phyloP scores from a whole-genome alignment of 2,329 filamentous ascomycete species.

The Talaromyces marneffei region DNA sequence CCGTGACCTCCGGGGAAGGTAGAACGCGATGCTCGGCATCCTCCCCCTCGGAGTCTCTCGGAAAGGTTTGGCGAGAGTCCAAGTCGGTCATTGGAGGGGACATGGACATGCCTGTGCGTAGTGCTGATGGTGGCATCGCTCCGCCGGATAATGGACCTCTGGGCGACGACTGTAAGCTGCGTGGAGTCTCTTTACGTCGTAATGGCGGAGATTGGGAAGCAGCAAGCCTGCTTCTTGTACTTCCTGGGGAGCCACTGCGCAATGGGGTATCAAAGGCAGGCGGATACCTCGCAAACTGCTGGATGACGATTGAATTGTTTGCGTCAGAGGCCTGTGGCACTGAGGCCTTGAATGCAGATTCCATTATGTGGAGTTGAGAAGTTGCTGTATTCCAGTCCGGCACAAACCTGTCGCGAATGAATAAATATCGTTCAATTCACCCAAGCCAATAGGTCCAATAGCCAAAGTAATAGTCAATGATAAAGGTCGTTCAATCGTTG shows the following conservation, averaged over 20 bases:
- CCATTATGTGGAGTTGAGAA: slow-evolving; percentile 21
- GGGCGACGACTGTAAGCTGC: slow-evolving; percentile 36
- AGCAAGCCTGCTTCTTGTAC: slow-evolving; percentile 28
- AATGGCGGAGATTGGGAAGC: slow-evolving; percentile 32
- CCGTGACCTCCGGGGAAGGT: slow-evolving; percentile 63
- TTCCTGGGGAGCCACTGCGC: slow-evolving; percentile 34
- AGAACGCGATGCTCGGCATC: slow-evolving; percentile 47
- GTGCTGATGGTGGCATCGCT: slow-evolving; percentile 21
- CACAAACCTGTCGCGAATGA: background rate
- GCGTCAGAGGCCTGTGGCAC: slow-evolving; percentile 27
- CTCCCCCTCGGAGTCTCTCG: slow-evolving; percentile 23
- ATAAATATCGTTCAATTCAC: background rate
- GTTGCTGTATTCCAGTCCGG: background rate
- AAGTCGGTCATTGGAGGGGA: slow-evolving; percentile 35
- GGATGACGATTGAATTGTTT: slow-evolving; percentile 28
- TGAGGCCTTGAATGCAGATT: slow-evolving; percentile 25
- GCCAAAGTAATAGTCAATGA: background rate
- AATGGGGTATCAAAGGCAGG: slow-evolving; percentile 30
- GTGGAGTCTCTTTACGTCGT: slow-evolving; percentile 33
- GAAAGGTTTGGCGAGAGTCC: slow-evolving; percentile 22
- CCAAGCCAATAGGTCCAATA: background rate
- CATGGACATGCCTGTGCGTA: slow-evolving; percentile 35
- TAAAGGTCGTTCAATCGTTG: background rate
- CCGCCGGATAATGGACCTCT: slow-evolving; percentile 26
- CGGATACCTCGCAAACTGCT: slow-evolving; percentile 37